A percentile compares a stretch with the other conserved stretches of the same genome.
These are phyloP conservation scores for Aureobasidium sp. DNA, from an alignment of 2,329 filamentous ascomycete species.

Conservation along the genomic window DNA sequence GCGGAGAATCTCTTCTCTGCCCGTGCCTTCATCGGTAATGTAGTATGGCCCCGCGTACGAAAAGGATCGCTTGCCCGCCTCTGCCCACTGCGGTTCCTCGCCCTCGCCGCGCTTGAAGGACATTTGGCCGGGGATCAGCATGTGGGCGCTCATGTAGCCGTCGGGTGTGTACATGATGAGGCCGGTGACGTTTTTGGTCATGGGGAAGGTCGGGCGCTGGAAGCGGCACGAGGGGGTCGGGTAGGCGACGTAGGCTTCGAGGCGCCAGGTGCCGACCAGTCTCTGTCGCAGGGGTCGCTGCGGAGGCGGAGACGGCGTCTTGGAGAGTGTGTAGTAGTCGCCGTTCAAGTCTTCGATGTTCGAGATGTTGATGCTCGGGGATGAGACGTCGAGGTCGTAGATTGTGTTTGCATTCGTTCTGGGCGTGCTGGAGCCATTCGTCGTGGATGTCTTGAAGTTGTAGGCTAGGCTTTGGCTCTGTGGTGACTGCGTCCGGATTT, in stretches of 20 bases:
- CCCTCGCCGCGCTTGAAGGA: slow-evolving; percentile 30
- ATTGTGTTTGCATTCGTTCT: neutral
- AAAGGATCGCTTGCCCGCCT: slow-evolving; percentile 30
- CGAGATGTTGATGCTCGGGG: neutral
- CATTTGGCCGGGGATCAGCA: slow-evolving; percentile 24
- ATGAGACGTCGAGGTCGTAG: neutral
- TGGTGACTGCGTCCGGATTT: neutral
- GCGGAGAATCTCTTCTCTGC: slow-evolving; percentile 26
- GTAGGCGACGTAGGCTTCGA: slow-evolving; percentile 31
- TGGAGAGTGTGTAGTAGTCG: slow-evolving; percentile 25
- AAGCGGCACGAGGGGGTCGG: slow-evolving; percentile 27
- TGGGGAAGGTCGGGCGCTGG: slow-evolving; percentile 23
- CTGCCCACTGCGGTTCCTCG: slow-evolving; percentile 31
- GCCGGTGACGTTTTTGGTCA: slow-evolving; percentile 24
- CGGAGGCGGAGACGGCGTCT: slow-evolving; percentile 18
- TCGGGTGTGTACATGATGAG: slow-evolving; percentile 27
- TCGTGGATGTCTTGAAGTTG: neutral
- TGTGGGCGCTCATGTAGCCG: slow-evolving; percentile 27
- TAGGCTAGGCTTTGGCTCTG: neutral
- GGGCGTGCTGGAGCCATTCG: slow-evolving; percentile 7
- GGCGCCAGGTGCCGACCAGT: slow-evolving; percentile 29
- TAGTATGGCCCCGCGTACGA: slow-evolving; percentile 31
- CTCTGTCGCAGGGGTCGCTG: slow-evolving; percentile 25
- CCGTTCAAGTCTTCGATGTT: slow-evolving; percentile 23
- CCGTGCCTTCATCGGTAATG: slow-evolving; percentile 27